Evolutionary conservation across 2,329 filamentous ascomycete species (phyloP).

Genomic region (Coleophoma crateriformis): DNA sequence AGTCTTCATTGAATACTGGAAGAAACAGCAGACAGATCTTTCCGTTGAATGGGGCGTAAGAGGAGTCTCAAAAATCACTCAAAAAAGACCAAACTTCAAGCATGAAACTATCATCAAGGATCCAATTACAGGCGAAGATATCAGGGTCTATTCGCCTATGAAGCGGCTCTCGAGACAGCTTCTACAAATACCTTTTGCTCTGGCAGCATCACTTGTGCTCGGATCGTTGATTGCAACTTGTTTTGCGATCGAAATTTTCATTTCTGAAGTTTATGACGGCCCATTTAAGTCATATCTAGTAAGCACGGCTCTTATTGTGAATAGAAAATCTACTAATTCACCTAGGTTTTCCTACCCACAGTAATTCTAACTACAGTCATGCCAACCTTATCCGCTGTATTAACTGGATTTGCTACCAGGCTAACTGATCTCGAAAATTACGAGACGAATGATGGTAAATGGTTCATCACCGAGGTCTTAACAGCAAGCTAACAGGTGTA

Average conservation of each 20-base stretch:
- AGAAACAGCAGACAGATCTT: conserved; percentile 83
- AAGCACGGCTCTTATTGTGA: conserved; percentile 25
- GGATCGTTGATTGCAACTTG: conserved; percentile 79
- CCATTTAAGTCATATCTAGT: conserved; percentile 82
- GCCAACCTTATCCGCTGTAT: conserved; percentile 68
- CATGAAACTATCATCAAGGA: conserved; percentile 75
- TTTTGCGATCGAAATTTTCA: conserved; percentile 92
- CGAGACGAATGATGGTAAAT: conserved; percentile 67
- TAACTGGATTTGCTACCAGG: conserved; percentile 70
- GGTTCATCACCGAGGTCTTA: neutral
- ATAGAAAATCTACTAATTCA: conserved; percentile 9
- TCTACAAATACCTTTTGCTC: conserved; percentile 68
- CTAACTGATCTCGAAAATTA: conserved; percentile 89
- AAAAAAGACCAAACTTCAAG: conserved; percentile 69
- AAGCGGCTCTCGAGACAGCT: conserved; percentile 60
- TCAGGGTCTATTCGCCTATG: conserved; percentile 54
- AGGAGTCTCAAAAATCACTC: conserved; percentile 76
- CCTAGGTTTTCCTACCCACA: conserved; percentile 81
- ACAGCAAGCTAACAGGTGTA: conserved; percentile 20
- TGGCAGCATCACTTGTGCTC: conserved; percentile 65
- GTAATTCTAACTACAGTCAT: conserved; percentile 77
- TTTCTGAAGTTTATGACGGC: conserved; percentile 88
- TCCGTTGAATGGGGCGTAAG: conserved; percentile 85
- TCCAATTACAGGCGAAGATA: conserved; percentile 62
- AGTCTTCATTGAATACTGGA: conserved; percentile 93